phyloP scores from a whole-genome alignment of 2,329 filamentous ascomycete species.

The Colletotrichum cuscutae region DNA sequence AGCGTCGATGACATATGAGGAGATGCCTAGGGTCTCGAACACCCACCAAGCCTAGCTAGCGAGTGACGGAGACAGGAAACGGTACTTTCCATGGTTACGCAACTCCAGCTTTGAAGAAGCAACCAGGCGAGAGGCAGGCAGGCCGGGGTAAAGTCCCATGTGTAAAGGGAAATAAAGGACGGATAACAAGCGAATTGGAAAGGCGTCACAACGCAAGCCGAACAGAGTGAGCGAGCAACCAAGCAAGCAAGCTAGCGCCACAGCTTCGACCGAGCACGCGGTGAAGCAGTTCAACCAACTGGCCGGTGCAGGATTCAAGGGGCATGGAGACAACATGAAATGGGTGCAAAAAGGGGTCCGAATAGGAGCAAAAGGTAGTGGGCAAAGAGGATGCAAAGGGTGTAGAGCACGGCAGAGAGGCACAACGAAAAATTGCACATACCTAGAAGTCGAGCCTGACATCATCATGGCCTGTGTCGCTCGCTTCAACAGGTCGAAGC shows the following conservation, averaged over 20 bases:
- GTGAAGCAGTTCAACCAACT: constrained; percentile 1
- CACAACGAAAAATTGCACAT: constrained; percentile 32
- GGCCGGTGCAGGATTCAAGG: background rate
- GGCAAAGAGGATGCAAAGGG: background rate
- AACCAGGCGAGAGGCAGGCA: background rate
- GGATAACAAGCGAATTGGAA: constrained; percentile 20
- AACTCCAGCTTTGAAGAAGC: constrained; percentile 6
- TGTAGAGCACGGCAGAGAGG: constrained; percentile 32
- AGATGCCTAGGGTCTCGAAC: background rate
- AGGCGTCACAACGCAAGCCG: constrained; percentile 22
- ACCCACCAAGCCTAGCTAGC: background rate
- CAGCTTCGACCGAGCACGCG: constrained; percentile 18
- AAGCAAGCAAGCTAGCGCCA: constrained; percentile 20
- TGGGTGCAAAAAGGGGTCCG: background rate
- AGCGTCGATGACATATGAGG: background rate
- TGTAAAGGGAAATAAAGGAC: constrained; percentile 2
- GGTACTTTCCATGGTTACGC: background rate
- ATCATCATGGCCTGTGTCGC: constrained; percentile 73
- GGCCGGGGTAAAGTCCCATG: background rate
- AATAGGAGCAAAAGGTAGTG: background rate
- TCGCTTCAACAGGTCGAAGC: constrained; percentile 67
- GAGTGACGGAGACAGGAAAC: background rate
- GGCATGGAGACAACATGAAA: background rate
- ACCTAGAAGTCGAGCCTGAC: constrained; percentile 53
- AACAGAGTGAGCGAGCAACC: constrained; percentile 4